Base-by-base conservation (phyloP, 805 yeast genomes). In the Monosporozyma yasuniensis region DNA sequence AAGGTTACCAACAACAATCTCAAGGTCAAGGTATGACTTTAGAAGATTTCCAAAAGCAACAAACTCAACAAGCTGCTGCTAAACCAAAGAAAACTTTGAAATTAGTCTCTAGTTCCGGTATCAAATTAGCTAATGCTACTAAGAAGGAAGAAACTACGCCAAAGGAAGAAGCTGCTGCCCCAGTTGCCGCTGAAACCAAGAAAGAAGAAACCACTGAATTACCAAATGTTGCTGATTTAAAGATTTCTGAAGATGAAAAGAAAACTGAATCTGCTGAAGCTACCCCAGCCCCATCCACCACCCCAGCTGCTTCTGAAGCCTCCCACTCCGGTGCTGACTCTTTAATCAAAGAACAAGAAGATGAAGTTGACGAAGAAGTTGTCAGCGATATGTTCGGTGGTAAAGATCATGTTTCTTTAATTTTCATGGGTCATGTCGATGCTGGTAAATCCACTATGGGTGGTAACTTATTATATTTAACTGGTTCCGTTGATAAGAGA, bases 381-480 rank as follows among this genome's bases (percentile, higher is more conserved):
- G 88, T 93, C 56, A 83, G 79, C 51, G 99, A 95, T 62, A 72
- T 93, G 86, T 93, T 87, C 64, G 97, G 96, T 56, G 96, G 96
- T 63, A 93, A 93, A 70, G 99, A 91, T 68, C 99, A 93, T 72
- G 79, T 93, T 67, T 90, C 97, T 18, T 84, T 93, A 60, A 88
- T 93, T 59, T 93, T 93, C 72, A 93, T 93, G 98, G 99, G 99
- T 61, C 99, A 93, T 67, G 99, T 93, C 58, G 99, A 93, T 77
- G 99, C 99, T 34, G 99, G 99, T 68, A 93, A 93, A 72, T 88
- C 96, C 47, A 93, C 99, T 53, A 91, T 93, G 96, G 99, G 99
- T 68, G 99, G 99, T 73, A 93, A 93, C 72, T 75, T 93, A 59
- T 78, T 93, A 56, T 91, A 76, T 66, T 75, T 93, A 64, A 91